Conservation (phyloP, 1,284 basidiomycete genomes). For the Coriolopsis trogii region DNA sequence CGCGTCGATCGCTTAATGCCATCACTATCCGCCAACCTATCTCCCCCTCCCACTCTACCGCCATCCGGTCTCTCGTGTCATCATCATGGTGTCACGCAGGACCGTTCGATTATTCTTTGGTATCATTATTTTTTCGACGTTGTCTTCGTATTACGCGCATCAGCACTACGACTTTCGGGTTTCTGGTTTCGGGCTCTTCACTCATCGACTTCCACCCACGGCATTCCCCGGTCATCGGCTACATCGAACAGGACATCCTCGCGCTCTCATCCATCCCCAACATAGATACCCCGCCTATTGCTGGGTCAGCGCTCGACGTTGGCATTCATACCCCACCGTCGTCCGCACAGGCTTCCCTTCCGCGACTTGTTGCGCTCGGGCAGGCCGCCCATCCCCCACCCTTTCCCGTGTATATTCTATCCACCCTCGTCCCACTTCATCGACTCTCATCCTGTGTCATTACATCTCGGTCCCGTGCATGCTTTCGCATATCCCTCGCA, state of each 20-base stretch:
- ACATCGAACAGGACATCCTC: constrained; percentile 45
- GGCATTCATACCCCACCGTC: constrained; percentile 51
- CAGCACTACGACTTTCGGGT: constrained; percentile 31
- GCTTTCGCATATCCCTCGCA: constrained; percentile 41
- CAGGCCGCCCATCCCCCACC: constrained; percentile 14
- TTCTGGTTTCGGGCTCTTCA: constrained; percentile 35
- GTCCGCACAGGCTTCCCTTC: constrained; percentile 15
- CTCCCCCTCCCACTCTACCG: constrained; percentile 5
- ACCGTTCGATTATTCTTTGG: constrained; percentile 31
- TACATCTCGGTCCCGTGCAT: constrained; percentile 44
- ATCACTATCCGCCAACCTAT: constrained; percentile 31
- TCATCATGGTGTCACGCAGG: constrained; percentile 18
- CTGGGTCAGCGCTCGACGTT: constrained; percentile 39
- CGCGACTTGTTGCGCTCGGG: constrained; percentile 16
- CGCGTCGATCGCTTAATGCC: constrained; percentile 37
- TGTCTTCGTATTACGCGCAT: constrained; percentile 32
- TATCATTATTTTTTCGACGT: constrained; percentile 52
- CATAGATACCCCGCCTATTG: constrained; percentile 35
- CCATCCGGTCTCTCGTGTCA: constrained; percentile 28
- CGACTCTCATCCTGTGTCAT: constrained; percentile 44
- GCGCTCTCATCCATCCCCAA: constrained; percentile 28
- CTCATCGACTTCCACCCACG: constrained; percentile 34
- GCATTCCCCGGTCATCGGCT: constrained; percentile 28
- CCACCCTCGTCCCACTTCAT: constrained; percentile 22
- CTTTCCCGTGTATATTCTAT: constrained; percentile 28